phyloP scores from a whole-genome alignment of 2,329 filamentous ascomycete species.

The Talaromyces amestolkiae region DNA sequence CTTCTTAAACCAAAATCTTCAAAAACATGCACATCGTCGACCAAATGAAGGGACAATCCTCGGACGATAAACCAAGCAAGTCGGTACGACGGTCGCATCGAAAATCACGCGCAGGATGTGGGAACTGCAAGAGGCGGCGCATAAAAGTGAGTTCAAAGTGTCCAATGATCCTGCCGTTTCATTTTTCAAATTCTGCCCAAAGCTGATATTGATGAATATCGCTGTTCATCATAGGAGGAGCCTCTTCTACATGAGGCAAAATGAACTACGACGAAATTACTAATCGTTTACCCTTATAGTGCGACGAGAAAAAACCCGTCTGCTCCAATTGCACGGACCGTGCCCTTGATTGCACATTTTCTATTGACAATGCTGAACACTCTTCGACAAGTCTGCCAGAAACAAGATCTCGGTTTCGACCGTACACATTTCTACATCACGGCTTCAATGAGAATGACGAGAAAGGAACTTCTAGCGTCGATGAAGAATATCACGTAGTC shows the following conservation, averaged over 20 bases:
- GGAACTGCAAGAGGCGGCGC: slow-evolving; percentile 34
- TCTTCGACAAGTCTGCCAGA: neutral
- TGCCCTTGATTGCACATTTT: slow-evolving; percentile 7
- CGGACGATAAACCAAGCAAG: neutral
- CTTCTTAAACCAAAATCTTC: neutral
- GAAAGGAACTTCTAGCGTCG: neutral
- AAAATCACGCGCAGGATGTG: slow-evolving; percentile 36
- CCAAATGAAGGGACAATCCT: neutral
- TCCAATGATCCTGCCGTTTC: no score
- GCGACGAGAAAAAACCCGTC: slow-evolving; percentile 13
- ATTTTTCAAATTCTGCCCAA: no score
- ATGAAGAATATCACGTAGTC: neutral
- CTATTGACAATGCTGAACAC: neutral
- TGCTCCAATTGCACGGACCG: slow-evolving; percentile 11
- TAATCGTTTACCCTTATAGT: neutral
- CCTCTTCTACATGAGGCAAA: no score
- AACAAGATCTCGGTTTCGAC: neutral
- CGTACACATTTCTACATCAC: neutral
- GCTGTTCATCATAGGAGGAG: no score
- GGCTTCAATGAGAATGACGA: neutral
- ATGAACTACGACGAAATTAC: no score
- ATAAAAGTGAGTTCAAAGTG: slow-evolving; percentile 31
- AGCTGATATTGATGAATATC: no score
- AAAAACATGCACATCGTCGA: neutral
- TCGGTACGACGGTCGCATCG: slow-evolving; percentile 31